These are phyloP conservation scores for Exophiala oligosperma DNA, from an alignment of 2,329 filamentous ascomycete genomes.

Conservation along the genomic window DNA sequence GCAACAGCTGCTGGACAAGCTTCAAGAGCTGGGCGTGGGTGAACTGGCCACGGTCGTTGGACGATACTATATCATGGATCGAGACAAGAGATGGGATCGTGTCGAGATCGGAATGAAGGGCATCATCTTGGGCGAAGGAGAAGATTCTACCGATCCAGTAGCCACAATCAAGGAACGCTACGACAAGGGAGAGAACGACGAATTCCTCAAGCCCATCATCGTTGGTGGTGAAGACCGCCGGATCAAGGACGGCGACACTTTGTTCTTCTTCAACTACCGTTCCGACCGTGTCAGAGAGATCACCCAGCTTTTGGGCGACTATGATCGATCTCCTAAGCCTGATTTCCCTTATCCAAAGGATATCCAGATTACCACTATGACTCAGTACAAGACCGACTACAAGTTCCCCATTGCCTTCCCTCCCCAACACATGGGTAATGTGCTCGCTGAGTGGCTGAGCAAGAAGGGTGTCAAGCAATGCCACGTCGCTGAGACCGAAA, in stretches of 20 bases:
- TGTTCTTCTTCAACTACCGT: constrained; percentile 99
- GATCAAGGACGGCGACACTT: constrained; percentile 86
- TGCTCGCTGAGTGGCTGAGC: constrained; percentile 94
- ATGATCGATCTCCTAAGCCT: constrained; percentile 85
- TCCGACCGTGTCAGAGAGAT: constrained; percentile 96
- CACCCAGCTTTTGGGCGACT: constrained; percentile 87
- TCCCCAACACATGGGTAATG: constrained; percentile 94
- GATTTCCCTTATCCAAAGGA: constrained; percentile 95
- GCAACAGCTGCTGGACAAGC: constrained; percentile 77
- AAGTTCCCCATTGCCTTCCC: constrained; percentile 90
- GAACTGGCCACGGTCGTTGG: constrained; percentile 92
- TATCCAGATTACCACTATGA: constrained; percentile 90
- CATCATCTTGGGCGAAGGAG: constrained; percentile 80
- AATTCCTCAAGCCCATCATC: constrained; percentile 98
- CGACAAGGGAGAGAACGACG: constrained; percentile 83
- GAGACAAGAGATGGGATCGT: constrained; percentile 98
- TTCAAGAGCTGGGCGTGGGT: constrained; percentile 80
- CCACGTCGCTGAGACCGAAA: constrained; percentile 97
- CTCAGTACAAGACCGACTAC: constrained; percentile 94
- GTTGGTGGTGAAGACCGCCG: constrained; percentile 82
- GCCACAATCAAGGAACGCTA: constrained; percentile 86
- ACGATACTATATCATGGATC: constrained; percentile 98
- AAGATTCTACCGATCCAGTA: constrained; percentile 80
- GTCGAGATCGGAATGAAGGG: constrained; percentile 88
- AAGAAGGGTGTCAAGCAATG: constrained; percentile 90